These are phyloP conservation scores for Mucor irregularis DNA, from an alignment of 371 early-diverging fungal species.

Conservation along the genomic window DNA sequence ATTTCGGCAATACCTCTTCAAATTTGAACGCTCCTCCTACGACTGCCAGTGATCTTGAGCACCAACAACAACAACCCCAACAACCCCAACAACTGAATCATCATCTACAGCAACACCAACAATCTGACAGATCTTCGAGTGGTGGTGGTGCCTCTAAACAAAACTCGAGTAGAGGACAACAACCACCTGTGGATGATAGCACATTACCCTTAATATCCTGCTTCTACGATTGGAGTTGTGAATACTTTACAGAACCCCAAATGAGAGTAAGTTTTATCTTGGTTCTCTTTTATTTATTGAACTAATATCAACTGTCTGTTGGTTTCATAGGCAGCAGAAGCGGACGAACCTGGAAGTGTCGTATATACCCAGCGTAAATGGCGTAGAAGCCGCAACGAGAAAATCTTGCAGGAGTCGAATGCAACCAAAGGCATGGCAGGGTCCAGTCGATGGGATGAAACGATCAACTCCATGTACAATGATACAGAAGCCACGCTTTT, in stretches of 20 bases:
- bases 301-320: not conserved
- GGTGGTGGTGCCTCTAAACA: no score
- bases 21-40: not conserved
- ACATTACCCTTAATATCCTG: slow-evolving; percentile 55
- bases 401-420: slow-evolving; percentile 61
- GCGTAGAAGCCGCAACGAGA: slow-evolving; percentile 74
- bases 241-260: slow-evolving; percentile 90
- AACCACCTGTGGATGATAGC: slow-evolving; percentile 14
- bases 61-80: slow-evolving; percentile 1
- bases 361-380: slow-evolving; percentile 78
- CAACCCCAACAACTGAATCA: not conserved
- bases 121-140: no score
- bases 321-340: slow-evolving; percentile 65
- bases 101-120: not conserved
- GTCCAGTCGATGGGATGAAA: slow-evolving; percentile 65
- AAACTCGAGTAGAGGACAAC: not conserved
- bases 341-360: slow-evolving; percentile 83
- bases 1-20: slow-evolving; percentile 36
- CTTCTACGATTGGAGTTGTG: slow-evolving; percentile 86
- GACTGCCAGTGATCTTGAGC: not conserved
- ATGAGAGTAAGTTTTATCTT: slow-evolving; percentile 63
- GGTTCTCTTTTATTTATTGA: not conserved
- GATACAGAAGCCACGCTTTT: slow-evolving; percentile 59
- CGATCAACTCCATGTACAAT: slow-evolving; percentile 56
- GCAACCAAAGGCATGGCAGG: slow-evolving; percentile 52